A percentile compares a stretch with the other conserved stretches of the same genome.
Evolutionary conservation across 108 stramenopile genomes (phyloP).

Genomic region (Hondaea fermentalgiana): DNA sequence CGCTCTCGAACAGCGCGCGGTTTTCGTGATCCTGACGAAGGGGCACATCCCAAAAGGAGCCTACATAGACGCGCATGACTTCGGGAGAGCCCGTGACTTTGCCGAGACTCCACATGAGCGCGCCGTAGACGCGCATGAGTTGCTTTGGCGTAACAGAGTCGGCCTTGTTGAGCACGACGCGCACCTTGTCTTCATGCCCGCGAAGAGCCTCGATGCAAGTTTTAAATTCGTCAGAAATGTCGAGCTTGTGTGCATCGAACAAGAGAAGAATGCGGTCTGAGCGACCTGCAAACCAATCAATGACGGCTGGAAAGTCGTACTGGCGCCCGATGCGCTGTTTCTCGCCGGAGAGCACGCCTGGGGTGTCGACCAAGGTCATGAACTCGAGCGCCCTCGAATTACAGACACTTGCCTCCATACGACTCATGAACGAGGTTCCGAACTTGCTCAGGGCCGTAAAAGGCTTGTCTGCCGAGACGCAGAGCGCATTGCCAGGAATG

Average conservation of each 20-base stretch:
- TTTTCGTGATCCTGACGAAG: constrained; percentile 70
- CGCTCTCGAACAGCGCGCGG: constrained; percentile 63
- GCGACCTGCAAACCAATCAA: constrained; percentile 52
- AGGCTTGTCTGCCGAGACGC: constrained; percentile 85
- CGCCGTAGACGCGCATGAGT: constrained; percentile 96
- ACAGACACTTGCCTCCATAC: constrained; percentile 84
- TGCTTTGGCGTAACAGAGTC: constrained; percentile 83
- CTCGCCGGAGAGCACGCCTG: constrained; percentile 52
- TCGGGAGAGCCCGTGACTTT: constrained; percentile 94
- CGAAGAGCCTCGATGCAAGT: constrained; percentile 71
- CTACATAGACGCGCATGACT: constrained; percentile 95
- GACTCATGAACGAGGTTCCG: constrained; percentile 85
- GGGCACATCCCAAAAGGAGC: constrained; percentile 82
- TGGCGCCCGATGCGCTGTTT: constrained; percentile 52
- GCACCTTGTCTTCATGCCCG: constrained; percentile 79
- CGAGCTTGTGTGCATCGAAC: constrained; percentile 94
- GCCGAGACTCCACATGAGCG: constrained; percentile 90
- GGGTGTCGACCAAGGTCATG: constrained; percentile 89
- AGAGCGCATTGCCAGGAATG: constrained; percentile 95
- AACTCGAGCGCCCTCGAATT: constrained; percentile 67
- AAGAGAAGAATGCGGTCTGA: constrained; percentile 88
- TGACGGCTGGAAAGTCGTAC: constrained; percentile 26
- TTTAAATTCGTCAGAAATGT: constrained; percentile 89
- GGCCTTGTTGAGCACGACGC: constrained; percentile 91
- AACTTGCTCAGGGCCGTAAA: constrained; percentile 86